These are phyloP conservation scores for Pseudopithomyces maydicus DNA, from an alignment of 2,329 filamentous ascomycete species.

Conservation along the genomic window DNA sequence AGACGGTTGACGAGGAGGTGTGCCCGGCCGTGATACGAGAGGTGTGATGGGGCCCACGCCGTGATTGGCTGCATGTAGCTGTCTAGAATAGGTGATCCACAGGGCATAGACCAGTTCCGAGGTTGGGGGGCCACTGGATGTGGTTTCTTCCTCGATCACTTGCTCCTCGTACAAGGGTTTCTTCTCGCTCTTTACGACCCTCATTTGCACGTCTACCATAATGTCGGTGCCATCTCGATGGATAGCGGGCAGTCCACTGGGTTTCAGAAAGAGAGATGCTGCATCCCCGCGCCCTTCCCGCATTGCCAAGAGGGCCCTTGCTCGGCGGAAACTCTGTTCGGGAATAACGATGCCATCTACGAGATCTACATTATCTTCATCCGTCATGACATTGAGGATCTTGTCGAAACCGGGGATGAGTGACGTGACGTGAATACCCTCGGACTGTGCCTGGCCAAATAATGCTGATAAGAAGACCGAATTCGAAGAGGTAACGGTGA, in stretches of 20 bases:
- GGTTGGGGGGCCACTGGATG: conserved; percentile 53
- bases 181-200: conserved; percentile 86
- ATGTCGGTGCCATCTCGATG: conserved; percentile 92
- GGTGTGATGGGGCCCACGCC: conserved; percentile 67
- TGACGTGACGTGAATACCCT: conserved; percentile 78
- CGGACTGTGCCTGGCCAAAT: conserved; percentile 85
- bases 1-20: conserved; percentile 78
- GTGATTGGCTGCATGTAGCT: conserved; percentile 77
- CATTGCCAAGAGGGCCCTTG: conserved; percentile 80
- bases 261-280: conserved; percentile 77
- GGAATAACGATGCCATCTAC: conserved; percentile 96
- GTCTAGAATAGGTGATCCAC: conserved; percentile 96
- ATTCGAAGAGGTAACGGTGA: conserved; percentile 90
- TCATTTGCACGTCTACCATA: conserved; percentile 94
- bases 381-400: conserved; percentile 77
- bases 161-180: conserved; percentile 58
- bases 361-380: conserved; percentile 83
- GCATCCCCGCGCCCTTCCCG: conserved; percentile 79
- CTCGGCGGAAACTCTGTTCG: conserved; percentile 92
- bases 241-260: conserved; percentile 80
- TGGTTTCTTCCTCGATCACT: conserved; percentile 64
- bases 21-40: conserved; percentile 66
- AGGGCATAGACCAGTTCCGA: conserved; percentile 86
- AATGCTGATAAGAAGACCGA: conserved; percentile 90
- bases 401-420: conserved; percentile 88